Evolutionary conservation across 2,329 filamentous ascomycete species (phyloP).

Genomic region (Colletotrichum aenigma): DNA sequence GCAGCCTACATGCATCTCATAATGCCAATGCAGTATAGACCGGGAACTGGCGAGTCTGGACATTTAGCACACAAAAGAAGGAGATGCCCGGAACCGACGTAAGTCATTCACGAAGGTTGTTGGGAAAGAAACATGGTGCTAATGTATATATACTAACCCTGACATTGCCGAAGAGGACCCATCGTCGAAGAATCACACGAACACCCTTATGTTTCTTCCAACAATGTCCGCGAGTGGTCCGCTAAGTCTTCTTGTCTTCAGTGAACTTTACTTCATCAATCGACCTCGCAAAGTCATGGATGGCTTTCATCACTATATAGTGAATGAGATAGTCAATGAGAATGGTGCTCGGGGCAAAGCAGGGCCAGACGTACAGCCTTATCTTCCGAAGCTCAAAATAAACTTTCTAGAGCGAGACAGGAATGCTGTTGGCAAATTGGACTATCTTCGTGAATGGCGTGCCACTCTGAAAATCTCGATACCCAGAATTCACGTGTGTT

Average conservation of each 20-base stretch:
- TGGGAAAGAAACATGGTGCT: background rate
- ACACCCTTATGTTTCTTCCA: background rate
- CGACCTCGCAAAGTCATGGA: background rate
- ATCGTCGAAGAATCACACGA: background rate
- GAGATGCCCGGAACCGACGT: background rate
- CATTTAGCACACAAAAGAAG: background rate
- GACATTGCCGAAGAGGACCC: background rate
- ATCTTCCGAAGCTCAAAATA: background rate
- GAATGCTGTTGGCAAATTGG: background rate
- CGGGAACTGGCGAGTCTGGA: background rate
- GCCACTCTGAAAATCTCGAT: background rate
- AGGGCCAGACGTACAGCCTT: background rate
- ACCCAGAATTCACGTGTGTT: background rate
- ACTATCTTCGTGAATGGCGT: background rate
- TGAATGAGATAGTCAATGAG: background rate
- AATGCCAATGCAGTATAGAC: background rate
- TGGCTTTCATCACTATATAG: background rate
- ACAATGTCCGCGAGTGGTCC: accelerated
- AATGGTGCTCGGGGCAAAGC: background rate
- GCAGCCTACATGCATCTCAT: background rate
- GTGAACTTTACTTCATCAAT: background rate
- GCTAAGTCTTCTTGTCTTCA: background rate
- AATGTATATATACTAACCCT: background rate
- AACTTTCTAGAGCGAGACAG: background rate
- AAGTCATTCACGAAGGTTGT: background rate